Conservation (phyloP, 2,329 filamentous ascomycete species). For the Fusarium secorum region DNA sequence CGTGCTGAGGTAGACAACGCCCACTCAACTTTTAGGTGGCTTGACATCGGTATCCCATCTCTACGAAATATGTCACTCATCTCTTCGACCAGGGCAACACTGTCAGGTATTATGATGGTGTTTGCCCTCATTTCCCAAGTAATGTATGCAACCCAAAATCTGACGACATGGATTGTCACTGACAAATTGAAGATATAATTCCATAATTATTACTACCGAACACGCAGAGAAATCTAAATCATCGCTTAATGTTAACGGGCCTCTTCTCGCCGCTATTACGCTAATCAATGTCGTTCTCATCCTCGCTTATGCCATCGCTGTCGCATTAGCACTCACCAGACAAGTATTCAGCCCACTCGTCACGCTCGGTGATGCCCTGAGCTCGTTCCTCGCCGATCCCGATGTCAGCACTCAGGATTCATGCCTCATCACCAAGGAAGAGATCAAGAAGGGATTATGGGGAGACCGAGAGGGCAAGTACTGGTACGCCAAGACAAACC, state of each 20-base stretch:
- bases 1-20: slow-evolving; percentile 57
- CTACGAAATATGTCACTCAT: slow-evolving; percentile 58
- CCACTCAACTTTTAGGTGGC: slow-evolving; percentile 56
- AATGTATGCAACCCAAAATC: slow-evolving; percentile 52
- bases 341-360: slow-evolving; percentile 53
- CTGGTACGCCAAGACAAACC: slow-evolving; percentile 51
- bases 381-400: slow-evolving; percentile 57
- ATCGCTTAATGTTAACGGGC: slow-evolving; percentile 52
- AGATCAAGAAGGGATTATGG: slow-evolving; percentile 56
- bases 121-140: slow-evolving; percentile 56
- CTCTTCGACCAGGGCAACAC: slow-evolving; percentile 49
- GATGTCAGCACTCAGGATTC: slow-evolving; percentile 54
- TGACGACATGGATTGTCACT: neutral
- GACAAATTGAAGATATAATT: slow-evolving; percentile 56
- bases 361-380: slow-evolving; percentile 60
- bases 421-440: slow-evolving; percentile 57
- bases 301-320: slow-evolving; percentile 52
- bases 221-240: slow-evolving; percentile 8
- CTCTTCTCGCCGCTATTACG: slow-evolving; percentile 49
- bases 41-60: slow-evolving; percentile 63
- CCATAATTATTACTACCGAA: slow-evolving; percentile 55
- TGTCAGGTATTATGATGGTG: slow-evolving; percentile 52
- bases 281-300: slow-evolving; percentile 53
- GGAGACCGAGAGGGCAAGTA: slow-evolving; percentile 52
- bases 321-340: slow-evolving; percentile 48